Base-by-base conservation (phyloP, 1,284 basidiomycete genomes). In the Ceratobasidium papillatum region DNA sequence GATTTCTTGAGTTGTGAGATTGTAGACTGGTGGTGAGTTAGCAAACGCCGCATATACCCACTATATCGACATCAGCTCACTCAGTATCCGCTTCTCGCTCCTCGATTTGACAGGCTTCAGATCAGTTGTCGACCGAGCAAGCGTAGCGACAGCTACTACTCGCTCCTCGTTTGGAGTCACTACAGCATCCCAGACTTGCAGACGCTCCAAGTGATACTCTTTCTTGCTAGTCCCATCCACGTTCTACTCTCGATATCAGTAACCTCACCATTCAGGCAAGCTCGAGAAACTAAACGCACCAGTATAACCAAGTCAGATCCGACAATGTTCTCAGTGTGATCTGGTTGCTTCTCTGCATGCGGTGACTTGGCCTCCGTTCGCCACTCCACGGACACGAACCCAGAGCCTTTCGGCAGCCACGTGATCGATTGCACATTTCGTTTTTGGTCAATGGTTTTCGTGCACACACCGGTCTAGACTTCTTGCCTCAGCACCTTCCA, bases 31-130 rank as follows among this genome's bases (percentile, higher is more conserved):
- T 27, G 1, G 17, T 19, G 12, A 19, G 32, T 34, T 14, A n/a
- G 34, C 5, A 14, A 14, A 3, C 34, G 30, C 27, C 30, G 38
- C 1, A 30, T 62, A 17, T 11, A 80, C 88, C 56, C 78, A 91
- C 92, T 88, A 73, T 92, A 87, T 65, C 94, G 87, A 32, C 91
- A 88, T n/a, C n/a, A n/a, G n/a, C 88, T 61, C 78, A 91, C 92
- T 88, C 74, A 92, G 87, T 68, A 94, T 87, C 32, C 91, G 89
- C 78, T 94, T 94, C 81, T 94, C 92, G 3, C 87, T 88, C 75
- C 89, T 84, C 25, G 90, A 91, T 80, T 88, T 91, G 79, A 88
- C 91, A 1, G 92, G 92, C 58, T 89, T 87, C 27, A 91, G 82
- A n/a, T 89, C 89, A 54, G 85, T 84, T 0, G 86, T 84, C 7